Conservation (phyloP, 352 stramenopile species). For the Phytophthora capsici region DNA sequence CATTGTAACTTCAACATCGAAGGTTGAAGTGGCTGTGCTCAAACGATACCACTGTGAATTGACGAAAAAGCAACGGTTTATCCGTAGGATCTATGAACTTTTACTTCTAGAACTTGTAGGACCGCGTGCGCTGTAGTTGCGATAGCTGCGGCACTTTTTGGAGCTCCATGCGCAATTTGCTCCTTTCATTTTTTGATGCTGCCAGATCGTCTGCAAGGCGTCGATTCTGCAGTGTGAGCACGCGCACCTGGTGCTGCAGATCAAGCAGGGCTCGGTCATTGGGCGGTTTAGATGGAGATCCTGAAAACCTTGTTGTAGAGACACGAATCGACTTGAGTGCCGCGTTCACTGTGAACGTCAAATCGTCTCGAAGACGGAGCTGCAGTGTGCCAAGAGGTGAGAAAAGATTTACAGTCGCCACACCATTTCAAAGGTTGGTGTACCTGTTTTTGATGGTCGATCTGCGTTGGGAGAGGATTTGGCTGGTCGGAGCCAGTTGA, state of each 20-base stretch:
- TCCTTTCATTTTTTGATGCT: conserved; percentile 59
- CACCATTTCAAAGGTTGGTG: background rate
- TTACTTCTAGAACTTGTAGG: conserved; percentile 35
- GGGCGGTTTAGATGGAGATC: conserved; percentile 13
- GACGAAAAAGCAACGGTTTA: background rate
- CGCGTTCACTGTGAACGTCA: conserved; percentile 81
- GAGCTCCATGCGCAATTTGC: conserved; percentile 58
- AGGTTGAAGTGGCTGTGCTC: conserved; percentile 2
- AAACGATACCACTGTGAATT: conserved; percentile 18
- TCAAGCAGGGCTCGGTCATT: conserved; percentile 46
- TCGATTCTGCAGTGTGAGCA: conserved; percentile 71
- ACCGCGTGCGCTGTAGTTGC: conserved; percentile 50
- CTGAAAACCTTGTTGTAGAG: conserved; percentile 6
- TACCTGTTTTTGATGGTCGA: conserved; percentile 78
- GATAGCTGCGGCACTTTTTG: conserved; percentile 51
- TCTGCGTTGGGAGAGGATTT: conserved; percentile 59
- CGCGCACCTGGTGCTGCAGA: conserved; percentile 65
- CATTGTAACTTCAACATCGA: conserved; percentile 34
- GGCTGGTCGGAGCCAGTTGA: conserved; percentile 60
- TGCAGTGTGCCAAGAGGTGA: conserved; percentile 25
- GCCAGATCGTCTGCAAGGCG: conserved; percentile 59
- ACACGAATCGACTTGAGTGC: conserved; percentile 78
- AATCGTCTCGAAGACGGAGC: conserved; percentile 74
- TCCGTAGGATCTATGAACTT: conserved; percentile 1
- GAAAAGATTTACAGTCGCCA: too few species aligned